A percentile compares a stretch with the other conserved stretches of the same genome.
Conservation (phyloP, 495 filamentous ascomycete genomes). For the Trichoderma virens region DNA sequence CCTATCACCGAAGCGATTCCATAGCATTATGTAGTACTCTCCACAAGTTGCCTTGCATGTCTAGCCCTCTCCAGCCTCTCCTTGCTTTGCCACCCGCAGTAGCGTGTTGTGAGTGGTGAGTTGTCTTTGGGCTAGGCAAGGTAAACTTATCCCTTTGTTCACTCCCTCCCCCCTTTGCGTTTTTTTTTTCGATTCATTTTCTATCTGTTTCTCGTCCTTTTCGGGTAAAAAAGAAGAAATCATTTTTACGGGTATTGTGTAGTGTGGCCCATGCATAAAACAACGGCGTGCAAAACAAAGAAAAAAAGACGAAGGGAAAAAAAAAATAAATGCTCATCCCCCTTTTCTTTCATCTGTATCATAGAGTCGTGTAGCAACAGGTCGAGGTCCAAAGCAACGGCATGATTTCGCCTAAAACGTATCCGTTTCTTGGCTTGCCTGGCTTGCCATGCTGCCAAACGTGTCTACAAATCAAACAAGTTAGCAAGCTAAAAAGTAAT, state of each 20-base stretch:
- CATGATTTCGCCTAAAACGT: conserved; percentile 37
- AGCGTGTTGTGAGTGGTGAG: too few relatives aligned
- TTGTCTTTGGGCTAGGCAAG: background rate
- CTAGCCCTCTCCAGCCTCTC: background rate
- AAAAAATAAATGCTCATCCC: background rate
- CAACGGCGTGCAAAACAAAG: background rate
- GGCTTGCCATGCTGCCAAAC: conserved; percentile 34
- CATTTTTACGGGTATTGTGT: conserved; percentile 2
- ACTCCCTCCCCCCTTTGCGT: background rate
- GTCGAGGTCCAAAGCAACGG: conserved; percentile 3
- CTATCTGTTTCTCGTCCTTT: background rate
- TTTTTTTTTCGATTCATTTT: background rate
- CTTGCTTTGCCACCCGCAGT: background rate
- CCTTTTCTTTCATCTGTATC: background rate
- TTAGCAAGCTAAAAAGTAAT: background rate
- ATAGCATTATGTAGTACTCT: conserved; percentile 3
- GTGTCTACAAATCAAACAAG: conserved; percentile 34
- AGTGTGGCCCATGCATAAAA: background rate
- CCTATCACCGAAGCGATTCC: background rate
- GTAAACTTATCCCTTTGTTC: background rate
- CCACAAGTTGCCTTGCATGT: background rate
- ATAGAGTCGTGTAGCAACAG: background rate
- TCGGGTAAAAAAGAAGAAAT: background rate
- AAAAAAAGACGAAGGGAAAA: background rate
- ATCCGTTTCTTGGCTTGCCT: conserved; percentile 41